Evolutionary conservation across 148 eudicot genomes (phyloP).

Genomic region (Polygonum aviculare): DNA sequence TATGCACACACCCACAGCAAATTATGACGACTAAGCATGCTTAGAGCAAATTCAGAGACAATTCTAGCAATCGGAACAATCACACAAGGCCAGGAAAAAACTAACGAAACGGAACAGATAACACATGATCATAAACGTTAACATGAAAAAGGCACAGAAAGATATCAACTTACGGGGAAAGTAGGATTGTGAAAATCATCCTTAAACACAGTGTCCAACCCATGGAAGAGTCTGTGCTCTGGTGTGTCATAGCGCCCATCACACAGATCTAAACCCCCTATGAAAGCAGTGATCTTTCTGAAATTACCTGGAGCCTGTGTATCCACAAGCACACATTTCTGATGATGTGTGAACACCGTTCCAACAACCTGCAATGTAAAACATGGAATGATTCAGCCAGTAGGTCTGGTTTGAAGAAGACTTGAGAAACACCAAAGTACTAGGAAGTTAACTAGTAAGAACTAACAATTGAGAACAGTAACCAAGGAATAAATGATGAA

Average conservation of each 20-base stretch:
- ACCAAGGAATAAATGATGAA: neutral
- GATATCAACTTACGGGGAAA: conserved; percentile 60
- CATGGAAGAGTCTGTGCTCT: conserved; percentile 84
- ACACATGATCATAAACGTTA: neutral
- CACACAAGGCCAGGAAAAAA: neutral
- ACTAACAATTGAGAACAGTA: neutral
- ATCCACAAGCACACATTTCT: conserved; percentile 97
- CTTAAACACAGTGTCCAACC: conserved; percentile 59
- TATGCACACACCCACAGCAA: neutral
- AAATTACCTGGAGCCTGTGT: conserved; percentile 83
- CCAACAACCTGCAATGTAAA: conserved; percentile 66
- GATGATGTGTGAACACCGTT: conserved; percentile 87
- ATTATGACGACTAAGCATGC: neutral
- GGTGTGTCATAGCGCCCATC: conserved; percentile 99
- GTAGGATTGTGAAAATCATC: conserved; percentile 88
- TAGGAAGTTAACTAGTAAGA: neutral
- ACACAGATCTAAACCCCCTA: conserved; percentile 94
- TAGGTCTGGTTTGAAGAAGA: neutral
- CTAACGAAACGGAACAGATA: neutral
- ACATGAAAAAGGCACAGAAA: neutral
- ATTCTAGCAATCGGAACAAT: neutral
- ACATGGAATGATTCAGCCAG: conserved; percentile 9
- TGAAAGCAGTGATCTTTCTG: conserved; percentile 78
- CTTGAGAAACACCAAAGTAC: neutral
- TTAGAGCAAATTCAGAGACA: neutral